These are phyloP conservation scores for Fusarium gaditjirri DNA, from an alignment of 2,329 filamentous ascomycete genomes.

Conservation along the genomic window DNA sequence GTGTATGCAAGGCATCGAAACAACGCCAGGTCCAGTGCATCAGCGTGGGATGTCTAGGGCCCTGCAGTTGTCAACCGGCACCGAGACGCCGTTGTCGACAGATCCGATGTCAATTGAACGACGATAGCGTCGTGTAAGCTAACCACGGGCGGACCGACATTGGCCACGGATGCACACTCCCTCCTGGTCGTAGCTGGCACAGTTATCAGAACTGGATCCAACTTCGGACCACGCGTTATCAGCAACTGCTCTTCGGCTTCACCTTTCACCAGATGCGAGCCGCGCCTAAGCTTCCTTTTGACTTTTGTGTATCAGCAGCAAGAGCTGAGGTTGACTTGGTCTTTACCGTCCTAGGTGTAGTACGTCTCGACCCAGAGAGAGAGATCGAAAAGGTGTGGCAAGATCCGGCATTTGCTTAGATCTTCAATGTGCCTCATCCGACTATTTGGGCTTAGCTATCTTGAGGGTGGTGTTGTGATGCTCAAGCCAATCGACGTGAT, in stretches of 20 bases:
- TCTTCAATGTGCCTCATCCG: slow-evolving; percentile 15
- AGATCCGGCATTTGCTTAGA: slow-evolving; percentile 35
- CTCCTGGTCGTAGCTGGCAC: slow-evolving; percentile 11
- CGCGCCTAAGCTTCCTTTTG: slow-evolving; percentile 10
- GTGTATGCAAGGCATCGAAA: slow-evolving; percentile 16
- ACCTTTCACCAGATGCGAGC: slow-evolving; percentile 1
- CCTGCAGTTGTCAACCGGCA: slow-evolving; percentile 19
- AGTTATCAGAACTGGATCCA: slow-evolving; percentile 13
- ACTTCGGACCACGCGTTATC: slow-evolving; percentile 15
- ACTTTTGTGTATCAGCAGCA: neutral
- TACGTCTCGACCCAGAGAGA: neutral
- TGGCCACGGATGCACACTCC: slow-evolving; percentile 38
- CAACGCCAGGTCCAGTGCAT: slow-evolving; percentile 10
- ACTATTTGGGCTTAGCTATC: slow-evolving; percentile 3
- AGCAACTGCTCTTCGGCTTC: neutral
- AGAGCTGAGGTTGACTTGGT: slow-evolving; percentile 4
- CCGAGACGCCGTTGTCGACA: slow-evolving; percentile 9
- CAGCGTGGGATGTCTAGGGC: neutral
- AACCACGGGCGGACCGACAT: slow-evolving; percentile 9
- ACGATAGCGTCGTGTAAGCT: slow-evolving; percentile 13
- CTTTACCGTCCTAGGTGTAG: slow-evolving; percentile 26
- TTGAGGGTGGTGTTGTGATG: slow-evolving; percentile 27
- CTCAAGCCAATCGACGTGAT: slow-evolving; percentile 2
- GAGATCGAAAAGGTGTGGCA: slow-evolving; percentile 32
- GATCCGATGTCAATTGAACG: slow-evolving; percentile 26